Evolutionary conservation across 495 filamentous ascomycete species (phyloP).

Genomic region (Parathielavia appendiculata): DNA sequence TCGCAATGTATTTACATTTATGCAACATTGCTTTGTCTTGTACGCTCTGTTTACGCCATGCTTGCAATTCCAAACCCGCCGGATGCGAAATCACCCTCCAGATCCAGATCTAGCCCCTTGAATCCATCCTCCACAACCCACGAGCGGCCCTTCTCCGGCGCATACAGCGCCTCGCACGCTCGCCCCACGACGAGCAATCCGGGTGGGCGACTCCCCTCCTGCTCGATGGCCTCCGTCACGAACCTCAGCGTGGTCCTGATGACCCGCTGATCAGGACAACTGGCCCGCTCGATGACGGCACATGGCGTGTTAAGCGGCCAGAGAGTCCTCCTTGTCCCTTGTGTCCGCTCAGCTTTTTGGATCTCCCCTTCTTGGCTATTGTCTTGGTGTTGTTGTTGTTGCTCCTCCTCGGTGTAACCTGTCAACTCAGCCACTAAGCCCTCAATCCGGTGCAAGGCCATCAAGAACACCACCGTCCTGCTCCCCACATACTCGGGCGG

Average conservation of each 20-base stretch:
- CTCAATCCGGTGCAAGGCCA: slow-evolving; percentile 82
- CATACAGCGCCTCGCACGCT: slow-evolving; percentile 72
- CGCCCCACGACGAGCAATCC: slow-evolving; percentile 84
- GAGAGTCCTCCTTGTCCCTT: slow-evolving; percentile 21
- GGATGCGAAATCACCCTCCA: slow-evolving; percentile 6
- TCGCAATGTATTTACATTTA: neutral
- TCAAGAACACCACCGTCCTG: slow-evolving; percentile 89
- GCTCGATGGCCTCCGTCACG: slow-evolving; percentile 78
- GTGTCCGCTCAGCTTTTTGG: slow-evolving; percentile 19
- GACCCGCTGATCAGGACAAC: slow-evolving; percentile 88
- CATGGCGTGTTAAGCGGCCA: slow-evolving; percentile 66
- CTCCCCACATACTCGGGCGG: slow-evolving; percentile 72
- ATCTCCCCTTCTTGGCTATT: neutral
- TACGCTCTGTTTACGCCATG: slow-evolving; percentile 6
- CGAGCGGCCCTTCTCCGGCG: slow-evolving; percentile 46
- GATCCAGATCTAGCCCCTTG: slow-evolving; percentile 52
- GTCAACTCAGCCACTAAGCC: slow-evolving; percentile 65
- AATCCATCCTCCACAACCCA: slow-evolving; percentile 92
- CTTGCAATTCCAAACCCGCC: slow-evolving; percentile 15
- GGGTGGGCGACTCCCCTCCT: slow-evolving; percentile 82
- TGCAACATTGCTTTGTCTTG: neutral
- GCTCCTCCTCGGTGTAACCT: slow-evolving; percentile 30
- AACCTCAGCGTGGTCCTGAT: slow-evolving; percentile 77
- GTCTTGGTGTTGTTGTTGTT: slow-evolving; percentile 25
- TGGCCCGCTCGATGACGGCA: slow-evolving; percentile 90